These are phyloP conservation scores for Wallemia hederae DNA, from an alignment of 1,284 basidiomycete species.

Conservation along the genomic window DNA sequence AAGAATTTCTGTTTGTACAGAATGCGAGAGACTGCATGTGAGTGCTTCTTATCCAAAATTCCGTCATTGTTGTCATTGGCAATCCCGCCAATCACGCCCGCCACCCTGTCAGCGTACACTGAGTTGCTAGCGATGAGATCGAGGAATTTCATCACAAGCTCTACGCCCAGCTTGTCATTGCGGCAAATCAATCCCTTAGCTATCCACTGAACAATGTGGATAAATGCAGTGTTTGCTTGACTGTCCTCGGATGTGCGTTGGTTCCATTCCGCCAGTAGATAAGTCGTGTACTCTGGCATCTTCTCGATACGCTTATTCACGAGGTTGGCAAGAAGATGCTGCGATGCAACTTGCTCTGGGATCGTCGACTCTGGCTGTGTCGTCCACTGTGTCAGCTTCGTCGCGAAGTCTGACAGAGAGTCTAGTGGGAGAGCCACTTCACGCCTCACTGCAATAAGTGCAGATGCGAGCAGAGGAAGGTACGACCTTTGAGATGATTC, in stretches of 20 bases:
- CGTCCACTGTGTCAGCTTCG: background rate
- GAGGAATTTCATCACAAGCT: background rate
- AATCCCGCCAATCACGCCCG: background rate
- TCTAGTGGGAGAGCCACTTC: background rate
- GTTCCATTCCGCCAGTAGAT: background rate
- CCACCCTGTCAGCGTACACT: constrained; percentile 1
- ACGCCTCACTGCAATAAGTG: background rate
- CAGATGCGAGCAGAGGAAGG: background rate
- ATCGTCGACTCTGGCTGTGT: background rate
- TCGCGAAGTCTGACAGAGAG: background rate
- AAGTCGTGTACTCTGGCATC: background rate
- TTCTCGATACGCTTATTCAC: background rate
- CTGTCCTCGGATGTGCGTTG: background rate
- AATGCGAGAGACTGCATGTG: constrained; percentile 14
- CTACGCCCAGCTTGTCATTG: background rate
- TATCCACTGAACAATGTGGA: background rate
- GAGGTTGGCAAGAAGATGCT: background rate
- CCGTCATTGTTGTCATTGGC: constrained; percentile 10
- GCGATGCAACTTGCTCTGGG: background rate
- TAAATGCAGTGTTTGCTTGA: background rate
- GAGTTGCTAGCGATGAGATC: background rate
- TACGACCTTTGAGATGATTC: background rate
- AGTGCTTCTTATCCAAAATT: constrained; percentile 2
- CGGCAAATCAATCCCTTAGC: background rate
- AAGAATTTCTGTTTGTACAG: constrained; percentile 63